phyloP scores from a whole-genome alignment of 2,329 filamentous ascomycete species.

The Reticulascus tulasneorum region DNA sequence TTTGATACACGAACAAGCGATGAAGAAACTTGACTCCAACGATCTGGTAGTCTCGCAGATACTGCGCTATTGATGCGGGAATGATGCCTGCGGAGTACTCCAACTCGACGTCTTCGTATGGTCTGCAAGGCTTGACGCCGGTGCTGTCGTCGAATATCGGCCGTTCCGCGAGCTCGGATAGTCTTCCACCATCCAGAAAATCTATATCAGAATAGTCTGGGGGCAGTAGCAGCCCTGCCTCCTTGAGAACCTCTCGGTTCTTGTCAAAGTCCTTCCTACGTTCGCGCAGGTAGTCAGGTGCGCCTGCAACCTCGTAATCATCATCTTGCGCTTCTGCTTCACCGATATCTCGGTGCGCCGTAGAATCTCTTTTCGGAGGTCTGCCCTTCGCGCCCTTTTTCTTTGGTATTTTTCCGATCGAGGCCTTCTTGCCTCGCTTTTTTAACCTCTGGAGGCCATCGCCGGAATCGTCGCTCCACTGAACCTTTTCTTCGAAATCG shows the following conservation, averaged over 20 bases:
- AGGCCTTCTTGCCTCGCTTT: slow-evolving; percentile 44
- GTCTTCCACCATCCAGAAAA: slow-evolving; percentile 63
- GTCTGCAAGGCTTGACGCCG: slow-evolving; percentile 59
- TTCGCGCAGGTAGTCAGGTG: slow-evolving; percentile 70
- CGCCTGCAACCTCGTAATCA: slow-evolving; percentile 46
- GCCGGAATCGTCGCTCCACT: slow-evolving; percentile 58
- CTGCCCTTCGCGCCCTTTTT: slow-evolving; percentile 31
- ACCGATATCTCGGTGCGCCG: slow-evolving; percentile 20
- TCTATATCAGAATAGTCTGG: slow-evolving; percentile 72
- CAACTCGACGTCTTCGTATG: slow-evolving; percentile 72
- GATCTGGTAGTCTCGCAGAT: slow-evolving; percentile 87
- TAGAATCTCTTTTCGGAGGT: slow-evolving; percentile 18
- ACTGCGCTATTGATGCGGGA: slow-evolving; percentile 85
- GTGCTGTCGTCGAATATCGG: slow-evolving; percentile 59
- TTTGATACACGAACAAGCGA: slow-evolving; percentile 83
- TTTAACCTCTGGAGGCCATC: slow-evolving; percentile 62
- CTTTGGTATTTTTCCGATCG: slow-evolving; percentile 38
- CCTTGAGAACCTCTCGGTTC: slow-evolving; percentile 53
- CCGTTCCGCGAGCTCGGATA: slow-evolving; percentile 52
- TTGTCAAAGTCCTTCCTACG: slow-evolving; percentile 69
- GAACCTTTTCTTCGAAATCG: slow-evolving; percentile 38
- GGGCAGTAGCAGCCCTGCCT: slow-evolving; percentile 69
- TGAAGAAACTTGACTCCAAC: slow-evolving; percentile 83
- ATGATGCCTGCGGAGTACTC: slow-evolving; percentile 75
- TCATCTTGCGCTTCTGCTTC: slow-evolving; percentile 35